These are phyloP conservation scores for Karstenula rhodostoma DNA, from an alignment of 2,329 filamentous ascomycete genomes.

Conservation along the genomic window DNA sequence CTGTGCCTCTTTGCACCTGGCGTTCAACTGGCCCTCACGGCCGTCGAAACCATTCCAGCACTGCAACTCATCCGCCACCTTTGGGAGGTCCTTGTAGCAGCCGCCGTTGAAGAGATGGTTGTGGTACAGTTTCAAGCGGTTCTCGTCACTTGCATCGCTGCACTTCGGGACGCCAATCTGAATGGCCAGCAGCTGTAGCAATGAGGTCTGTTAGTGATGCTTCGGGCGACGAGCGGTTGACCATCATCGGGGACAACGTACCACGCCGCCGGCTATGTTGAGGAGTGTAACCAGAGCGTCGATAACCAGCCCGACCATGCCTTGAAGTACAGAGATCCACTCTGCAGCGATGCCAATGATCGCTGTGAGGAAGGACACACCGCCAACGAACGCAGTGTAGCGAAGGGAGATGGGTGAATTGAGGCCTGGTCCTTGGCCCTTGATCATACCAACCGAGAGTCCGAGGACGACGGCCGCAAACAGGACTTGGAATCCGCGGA, in stretches of 20 bases:
- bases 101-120: constrained; percentile 31
- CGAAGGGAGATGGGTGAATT: constrained; percentile 15
- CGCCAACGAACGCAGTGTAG: constrained; percentile 25
- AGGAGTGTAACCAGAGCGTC: constrained; percentile 25
- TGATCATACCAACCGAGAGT: constrained; percentile 25
- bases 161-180: constrained; percentile 20
- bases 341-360: constrained; percentile 24
- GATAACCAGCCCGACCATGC: constrained; percentile 25
- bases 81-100: neutral
- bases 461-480: constrained; percentile 28
- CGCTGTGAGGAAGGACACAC: constrained; percentile 22
- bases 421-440: constrained; percentile 15
- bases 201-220: constrained; percentile 1
- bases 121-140: constrained; percentile 5
- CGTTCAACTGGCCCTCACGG: constrained; percentile 14
- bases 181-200: constrained; percentile 19
- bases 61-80: neutral
- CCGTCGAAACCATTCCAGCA: neutral
- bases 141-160: constrained; percentile 7
- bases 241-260: constrained; percentile 20
- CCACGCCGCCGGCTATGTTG: constrained; percentile 31
- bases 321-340: constrained; percentile 22
- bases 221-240: neutral
- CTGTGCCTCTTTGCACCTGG: constrained; percentile 21
- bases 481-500: constrained; percentile 27